Evolutionary conservation across 2,329 filamentous ascomycete genomes (phyloP).

Genomic region (Apiospora hydei): DNA sequence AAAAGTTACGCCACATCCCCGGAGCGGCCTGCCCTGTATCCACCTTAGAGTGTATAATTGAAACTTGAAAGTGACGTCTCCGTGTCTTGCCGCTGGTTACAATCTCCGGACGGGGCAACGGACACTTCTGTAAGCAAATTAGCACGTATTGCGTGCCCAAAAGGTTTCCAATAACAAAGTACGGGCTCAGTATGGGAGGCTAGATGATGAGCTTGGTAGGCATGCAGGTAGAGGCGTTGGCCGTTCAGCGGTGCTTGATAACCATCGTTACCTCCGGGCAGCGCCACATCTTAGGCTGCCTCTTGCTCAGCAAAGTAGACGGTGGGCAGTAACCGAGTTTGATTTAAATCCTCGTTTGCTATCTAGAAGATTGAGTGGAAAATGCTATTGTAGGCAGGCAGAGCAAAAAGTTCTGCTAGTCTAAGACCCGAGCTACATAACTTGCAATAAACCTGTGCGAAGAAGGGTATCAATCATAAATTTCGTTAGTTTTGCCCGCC

Average conservation of each 20-base stretch:
- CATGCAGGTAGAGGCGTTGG: background rate
- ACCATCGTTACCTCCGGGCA: background rate
- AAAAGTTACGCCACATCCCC: background rate
- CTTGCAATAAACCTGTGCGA: background rate
- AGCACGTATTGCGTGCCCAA: too few species aligned
- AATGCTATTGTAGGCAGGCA: background rate
- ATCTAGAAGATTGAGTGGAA: background rate
- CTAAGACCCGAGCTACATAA: background rate
- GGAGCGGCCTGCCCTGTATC: background rate
- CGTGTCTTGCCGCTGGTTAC: too few species aligned
- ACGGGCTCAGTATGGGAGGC: background rate
- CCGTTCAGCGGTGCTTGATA: background rate
- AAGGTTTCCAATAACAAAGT: too few species aligned
- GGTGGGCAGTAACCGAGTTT: background rate
- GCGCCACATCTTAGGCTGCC: background rate
- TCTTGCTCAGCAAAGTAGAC: background rate
- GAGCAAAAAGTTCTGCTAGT: background rate
- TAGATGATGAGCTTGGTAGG: background rate
- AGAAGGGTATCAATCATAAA: background rate
- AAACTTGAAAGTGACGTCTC: too few species aligned
- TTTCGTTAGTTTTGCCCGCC: background rate
- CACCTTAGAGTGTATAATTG: background rate
- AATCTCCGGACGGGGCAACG: too few species aligned
- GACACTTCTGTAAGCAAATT: too few species aligned
- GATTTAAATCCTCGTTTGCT: background rate